A percentile compares a stretch with the other conserved stretches of the same genome.
These are phyloP conservation scores for Beauveria sp. DNA, from an alignment of 2,329 filamentous ascomycete species.

Conservation along the genomic window DNA sequence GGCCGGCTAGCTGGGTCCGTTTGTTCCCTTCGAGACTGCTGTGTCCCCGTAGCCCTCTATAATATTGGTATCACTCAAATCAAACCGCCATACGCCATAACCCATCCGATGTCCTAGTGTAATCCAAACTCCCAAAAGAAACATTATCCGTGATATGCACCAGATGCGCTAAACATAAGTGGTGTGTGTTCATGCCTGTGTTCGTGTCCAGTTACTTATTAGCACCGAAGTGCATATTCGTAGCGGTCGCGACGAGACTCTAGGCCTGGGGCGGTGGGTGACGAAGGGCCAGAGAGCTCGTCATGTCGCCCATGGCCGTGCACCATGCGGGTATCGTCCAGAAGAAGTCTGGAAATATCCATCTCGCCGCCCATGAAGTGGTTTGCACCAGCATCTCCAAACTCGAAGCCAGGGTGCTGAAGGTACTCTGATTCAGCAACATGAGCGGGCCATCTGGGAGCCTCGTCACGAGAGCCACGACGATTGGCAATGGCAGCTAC, in stretches of 20 bases:
- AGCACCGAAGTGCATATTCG: constrained; percentile 15
- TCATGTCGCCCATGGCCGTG: constrained; percentile 20
- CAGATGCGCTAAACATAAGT: constrained; percentile 2
- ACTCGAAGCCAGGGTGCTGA: constrained; percentile 31
- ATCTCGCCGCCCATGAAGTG: constrained; percentile 46
- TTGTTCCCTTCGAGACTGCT: constrained; percentile 9
- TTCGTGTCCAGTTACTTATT: not conserved
- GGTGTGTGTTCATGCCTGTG: not conserved
- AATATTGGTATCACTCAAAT: constrained; percentile 10
- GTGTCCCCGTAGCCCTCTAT: constrained; percentile 9
- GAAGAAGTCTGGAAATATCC: constrained; percentile 52
- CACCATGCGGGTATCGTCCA: constrained; percentile 40
- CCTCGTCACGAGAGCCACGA: constrained; percentile 38
- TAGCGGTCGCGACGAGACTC: constrained; percentile 16
- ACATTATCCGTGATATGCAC: not conserved
- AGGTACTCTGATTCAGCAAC: constrained; percentile 24
- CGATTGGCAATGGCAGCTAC: constrained; percentile 31
- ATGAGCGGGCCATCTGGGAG: constrained; percentile 34
- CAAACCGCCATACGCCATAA: constrained; percentile 9
- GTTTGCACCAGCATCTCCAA: constrained; percentile 32
- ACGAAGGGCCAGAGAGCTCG: constrained; percentile 20
- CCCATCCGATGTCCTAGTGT: constrained; percentile 1
- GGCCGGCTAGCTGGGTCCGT: constrained; percentile 7
- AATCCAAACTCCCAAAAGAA: constrained; percentile 12
- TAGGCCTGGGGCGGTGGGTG: constrained; percentile 14